These are phyloP conservation scores for Candida argentea DNA, from an alignment of 805 yeast species.

Conservation along the genomic window DNA sequence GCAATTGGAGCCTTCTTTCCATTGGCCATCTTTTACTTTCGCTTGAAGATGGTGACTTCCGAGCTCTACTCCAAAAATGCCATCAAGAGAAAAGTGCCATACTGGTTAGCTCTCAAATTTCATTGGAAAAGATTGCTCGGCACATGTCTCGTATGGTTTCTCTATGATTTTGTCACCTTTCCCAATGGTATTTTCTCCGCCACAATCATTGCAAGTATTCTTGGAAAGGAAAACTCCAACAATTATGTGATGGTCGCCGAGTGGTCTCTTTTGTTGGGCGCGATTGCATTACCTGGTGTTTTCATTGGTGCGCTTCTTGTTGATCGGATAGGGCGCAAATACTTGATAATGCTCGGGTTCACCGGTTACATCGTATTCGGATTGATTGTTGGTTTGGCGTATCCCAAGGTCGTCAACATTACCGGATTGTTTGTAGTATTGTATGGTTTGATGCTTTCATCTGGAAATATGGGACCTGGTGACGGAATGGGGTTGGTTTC, in stretches of 20 bases:
- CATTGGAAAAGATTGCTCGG: constrained; percentile 65
- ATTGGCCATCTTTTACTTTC: constrained; percentile 57
- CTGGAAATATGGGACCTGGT: constrained; percentile 76
- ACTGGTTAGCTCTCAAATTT: constrained; percentile 48
- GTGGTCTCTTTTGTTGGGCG: constrained; percentile 60
- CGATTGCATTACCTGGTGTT: constrained; percentile 66
- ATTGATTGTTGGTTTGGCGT: constrained; percentile 58
- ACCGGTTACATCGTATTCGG: constrained; percentile 64
- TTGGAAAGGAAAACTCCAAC: constrained; percentile 18
- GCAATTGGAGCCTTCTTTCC: constrained; percentile 65
- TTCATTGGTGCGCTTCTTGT: constrained; percentile 56
- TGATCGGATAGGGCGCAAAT: constrained; percentile 61
- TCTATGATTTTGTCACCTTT: constrained; percentile 73
- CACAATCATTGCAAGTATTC: constrained; percentile 43
- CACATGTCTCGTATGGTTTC: constrained; percentile 68
- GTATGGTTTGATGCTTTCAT: constrained; percentile 61
- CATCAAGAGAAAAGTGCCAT: constrained; percentile 43
- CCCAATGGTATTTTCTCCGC: constrained; percentile 67
- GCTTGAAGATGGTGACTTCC: constrained; percentile 60
- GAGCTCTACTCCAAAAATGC: constrained; percentile 55
- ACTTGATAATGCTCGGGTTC: constrained; percentile 64
- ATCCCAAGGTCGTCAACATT: constrained; percentile 44
- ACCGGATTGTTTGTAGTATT: constrained; percentile 57
- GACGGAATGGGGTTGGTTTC: constrained; percentile 61
- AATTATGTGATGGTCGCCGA: constrained; percentile 53